Conservation (phyloP, 2,329 filamentous ascomycete genomes). For the Shiraia bambusicola region DNA sequence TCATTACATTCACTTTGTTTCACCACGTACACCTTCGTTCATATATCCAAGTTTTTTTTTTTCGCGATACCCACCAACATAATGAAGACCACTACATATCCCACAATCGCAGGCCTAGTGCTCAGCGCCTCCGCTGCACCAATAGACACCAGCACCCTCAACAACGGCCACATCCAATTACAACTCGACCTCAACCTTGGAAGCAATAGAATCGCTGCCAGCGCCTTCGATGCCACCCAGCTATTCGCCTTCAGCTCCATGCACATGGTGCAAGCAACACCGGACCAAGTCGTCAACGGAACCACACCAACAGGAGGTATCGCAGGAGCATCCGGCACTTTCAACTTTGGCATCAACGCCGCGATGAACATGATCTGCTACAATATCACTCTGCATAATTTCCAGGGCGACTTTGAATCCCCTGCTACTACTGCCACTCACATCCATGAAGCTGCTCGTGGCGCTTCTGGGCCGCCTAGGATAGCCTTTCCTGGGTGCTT, state of each 20-base stretch:
- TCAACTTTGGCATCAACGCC: conserved; percentile 57
- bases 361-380: conserved; percentile 47
- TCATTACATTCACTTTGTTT: conserved; percentile 14
- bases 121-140: conserved; percentile 16
- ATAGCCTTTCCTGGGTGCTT: conserved; percentile 33
- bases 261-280: conserved; percentile 51
- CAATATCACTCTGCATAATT: conserved; percentile 55
- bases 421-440: conserved; percentile 57
- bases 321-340: conserved; percentile 50
- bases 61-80: conserved; percentile 4
- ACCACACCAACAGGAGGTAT: conserved; percentile 49
- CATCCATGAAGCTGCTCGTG: conserved; percentile 54
- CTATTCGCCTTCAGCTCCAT: conserved; percentile 52
- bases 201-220: not conserved
- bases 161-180: conserved; percentile 18
- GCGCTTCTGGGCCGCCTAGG: conserved; percentile 54
- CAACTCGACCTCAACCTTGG: conserved; percentile 22
- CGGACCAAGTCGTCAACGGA: conserved; percentile 54
- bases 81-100: conserved; percentile 21
- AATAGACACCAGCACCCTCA: conserved; percentile 7
- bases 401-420: conserved; percentile 56
- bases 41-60: not conserved
- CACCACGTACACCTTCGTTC: conserved; percentile 7
- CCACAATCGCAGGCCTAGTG: conserved; percentile 12
- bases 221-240: conserved; percentile 12